A percentile compares a stretch with the other conserved stretches of the same genome.
Evolutionary conservation across 176 grass and related monocot genomes (phyloP).

Genomic region (Tillandsia fasciculata): DNA sequence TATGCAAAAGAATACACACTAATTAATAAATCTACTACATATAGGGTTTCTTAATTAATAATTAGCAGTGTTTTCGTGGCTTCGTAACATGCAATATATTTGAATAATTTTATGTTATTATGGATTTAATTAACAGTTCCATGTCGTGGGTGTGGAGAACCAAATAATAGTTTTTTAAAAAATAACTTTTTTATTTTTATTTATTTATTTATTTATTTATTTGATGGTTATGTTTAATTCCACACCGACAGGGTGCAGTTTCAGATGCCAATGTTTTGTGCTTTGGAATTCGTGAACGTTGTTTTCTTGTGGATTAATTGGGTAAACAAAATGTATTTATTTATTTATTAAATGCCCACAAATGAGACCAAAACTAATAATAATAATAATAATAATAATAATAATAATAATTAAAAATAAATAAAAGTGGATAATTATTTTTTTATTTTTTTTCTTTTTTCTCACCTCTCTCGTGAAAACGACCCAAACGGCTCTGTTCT

Average conservation of each 20-base stretch:
- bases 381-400: no score
- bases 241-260: conserved; percentile 4
- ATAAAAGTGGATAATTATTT: background rate
- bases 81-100: no score
- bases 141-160: background rate
- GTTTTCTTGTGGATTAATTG: background rate
- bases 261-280: conserved; percentile 6
- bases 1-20: no score
- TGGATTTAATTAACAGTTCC: background rate
- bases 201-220: no score
- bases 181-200: background rate
- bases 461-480: background rate
- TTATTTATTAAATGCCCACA: background rate
- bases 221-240: no score
- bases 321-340: background rate
- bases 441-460: background rate
- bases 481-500: conserved; percentile 3
- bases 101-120: no score
- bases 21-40: no score
- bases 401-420: background rate
- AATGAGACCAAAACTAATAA: background rate
- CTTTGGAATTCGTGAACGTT: conserved; percentile 1
- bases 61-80: no score
- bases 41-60: no score
- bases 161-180: background rate